Evolutionary conservation across 805 yeast species (phyloP), one percentile per base, ranked within the genome.

Genomic region (Zygosaccharomyces bailii): DNA sequence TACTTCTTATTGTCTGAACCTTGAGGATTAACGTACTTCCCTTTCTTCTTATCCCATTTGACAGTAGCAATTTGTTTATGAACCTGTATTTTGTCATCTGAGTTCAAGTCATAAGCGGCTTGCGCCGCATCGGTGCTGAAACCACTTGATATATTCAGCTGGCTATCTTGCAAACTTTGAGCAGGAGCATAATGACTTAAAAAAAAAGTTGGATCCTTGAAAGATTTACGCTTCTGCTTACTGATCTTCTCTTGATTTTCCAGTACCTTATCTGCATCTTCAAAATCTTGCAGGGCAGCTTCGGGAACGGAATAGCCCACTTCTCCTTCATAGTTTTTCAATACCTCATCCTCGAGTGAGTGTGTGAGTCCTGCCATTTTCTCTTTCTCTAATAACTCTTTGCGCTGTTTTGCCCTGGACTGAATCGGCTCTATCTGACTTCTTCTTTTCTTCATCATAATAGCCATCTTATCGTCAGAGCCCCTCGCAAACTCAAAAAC

Each of bases 31-130:
- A 90, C 77, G 66, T 86, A 91, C 53, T 88, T 88, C 59, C 95
- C 93, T 66, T 86, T 84, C 76, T 88, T 87, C 66, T 78, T 86
- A 68, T 91, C 97, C 99, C 99, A 91, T 61, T 79, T 76, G 75
- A 85, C 82, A 17, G 82, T 80, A 46, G 74, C 73, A 3, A 75
- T 71, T 60, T 84, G 90, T 48, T 75, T 80, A 63, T 84, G 82
- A 39, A 69, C 77, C 59, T 77, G 82, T 34, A 80, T 75, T 54
- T 82, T 85, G 49, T 76, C 80, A 50, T 89, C 96, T 56, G 86
- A 89, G 46, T 75, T 82, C 54, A 93, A 70, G 59, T 90, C 96
- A 66, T 89, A 91, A 0, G 96, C 74, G 0, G 96, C 97, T 23
- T 73, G 71, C n/a, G 80, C 76, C 1, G 96, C 97, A 39, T 82